Percentiles rank a stretch among this genome's conserved stretches.
Evolutionary conservation across 208 protist genomes (phyloP).

Genomic region (Leishmania aethiopica): DNA sequence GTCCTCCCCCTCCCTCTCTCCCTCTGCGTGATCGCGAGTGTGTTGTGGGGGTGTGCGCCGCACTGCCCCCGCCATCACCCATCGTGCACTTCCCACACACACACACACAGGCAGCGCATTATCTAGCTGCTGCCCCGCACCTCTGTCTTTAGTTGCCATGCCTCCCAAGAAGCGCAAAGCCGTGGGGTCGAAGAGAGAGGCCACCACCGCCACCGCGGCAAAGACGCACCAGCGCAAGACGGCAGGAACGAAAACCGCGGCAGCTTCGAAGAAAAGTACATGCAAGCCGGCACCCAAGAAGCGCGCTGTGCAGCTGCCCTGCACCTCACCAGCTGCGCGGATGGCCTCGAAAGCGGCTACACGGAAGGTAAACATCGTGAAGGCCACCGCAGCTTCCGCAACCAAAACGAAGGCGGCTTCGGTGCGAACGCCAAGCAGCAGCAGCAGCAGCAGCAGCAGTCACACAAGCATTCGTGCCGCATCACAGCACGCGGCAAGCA

Average conservation of each 20-base stretch:
- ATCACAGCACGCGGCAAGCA: background rate
- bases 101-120: background rate
- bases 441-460: background rate
- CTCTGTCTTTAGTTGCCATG: background rate
- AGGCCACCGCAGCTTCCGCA: background rate
- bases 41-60: background rate
- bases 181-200: background rate
- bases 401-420: background rate
- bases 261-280: background rate
- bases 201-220: background rate
- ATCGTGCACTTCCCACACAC: background rate
- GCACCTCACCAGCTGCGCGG: background rate
- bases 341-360: background rate
- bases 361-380: background rate
- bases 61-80: background rate
- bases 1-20: background rate
- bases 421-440: background rate
- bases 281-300: background rate
- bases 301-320: background rate
- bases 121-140: background rate
- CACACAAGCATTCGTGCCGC: background rate
- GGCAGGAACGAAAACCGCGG: background rate
- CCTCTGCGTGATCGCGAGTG: conserved; percentile 9
- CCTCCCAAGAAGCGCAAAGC: conserved; percentile 11
- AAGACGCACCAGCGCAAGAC: too few relatives aligned